Evolutionary conservation across 2,329 filamentous ascomycete genomes (phyloP), one percentile per base, ranked within the genome.

Genomic region (Xylaria sp.): DNA sequence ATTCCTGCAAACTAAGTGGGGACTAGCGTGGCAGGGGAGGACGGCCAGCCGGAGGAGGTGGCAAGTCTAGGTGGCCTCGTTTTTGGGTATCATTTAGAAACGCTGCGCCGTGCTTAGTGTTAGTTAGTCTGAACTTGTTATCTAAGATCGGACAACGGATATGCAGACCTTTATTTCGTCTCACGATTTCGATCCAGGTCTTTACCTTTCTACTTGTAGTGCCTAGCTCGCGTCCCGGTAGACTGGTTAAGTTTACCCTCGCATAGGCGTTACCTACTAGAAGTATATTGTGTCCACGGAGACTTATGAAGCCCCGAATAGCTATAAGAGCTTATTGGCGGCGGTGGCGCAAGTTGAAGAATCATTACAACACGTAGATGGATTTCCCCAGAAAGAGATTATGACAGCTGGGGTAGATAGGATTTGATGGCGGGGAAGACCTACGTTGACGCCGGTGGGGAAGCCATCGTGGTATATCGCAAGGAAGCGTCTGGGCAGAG

Each of bases 361-460:
- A 42, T 42, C 9, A 39, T 32, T 45, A 36, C 34, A 36, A 36
- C 11, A 11, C 34, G 34, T 8, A 8, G 11, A 36, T 36, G 17
- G 24, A 53, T 42, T 34, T 55, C 24, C 19, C 21, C 34, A 21
- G 36, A 32, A 47, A 9, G 36, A 6, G 42, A 61, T 54, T 42
- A 56, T 39, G 42, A 48, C 34, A 62, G 27, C 54, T 47, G 17
- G 17, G 42, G 12, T 34, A 32, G 4, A 36, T 51, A 45, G 58
- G 71, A 76, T 63, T 72, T 54, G 12, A 67, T 73, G 14, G 63
- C 60, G n/a, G 74, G 72, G 39, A 75, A 71, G 59, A 72, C 75
- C 6, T 72, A 74, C 53, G 56, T 71, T 60, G 75, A 74, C 61
- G 74, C 73, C 36, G 14, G 61, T 27, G 55, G 36, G 17, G 42